Evolutionary conservation across 2,329 filamentous ascomycete genomes (phyloP), one percentile per base, ranked within the genome.

Genomic region (Coniochaeta sp.): DNA sequence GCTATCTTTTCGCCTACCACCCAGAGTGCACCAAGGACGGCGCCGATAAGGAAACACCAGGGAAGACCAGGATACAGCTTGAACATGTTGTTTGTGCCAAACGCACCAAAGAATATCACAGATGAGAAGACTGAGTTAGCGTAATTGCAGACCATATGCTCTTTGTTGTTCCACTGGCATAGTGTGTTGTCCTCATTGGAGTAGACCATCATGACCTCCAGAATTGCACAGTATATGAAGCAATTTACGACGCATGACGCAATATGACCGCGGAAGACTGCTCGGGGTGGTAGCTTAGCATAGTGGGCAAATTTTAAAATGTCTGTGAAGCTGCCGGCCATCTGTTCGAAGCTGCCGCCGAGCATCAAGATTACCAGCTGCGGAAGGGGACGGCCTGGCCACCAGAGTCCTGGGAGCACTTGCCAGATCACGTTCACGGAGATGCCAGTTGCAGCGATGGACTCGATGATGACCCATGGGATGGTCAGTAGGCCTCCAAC

Each of bases 401-500:
- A 66, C 67, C 67, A 64, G 59, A 67, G 58, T 17, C 66, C 66
- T n/a, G 66, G 67, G 22, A 82, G 73, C 59, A 80, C 77, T 64
- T 81, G 78, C 2, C 77, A 79, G 56, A 81, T 73, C 38, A 83
- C 79, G 61, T 82, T 82, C 9, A 83, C 66, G 2, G 74, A 74
- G 26, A 81, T 72, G 60, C 77, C 72, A 7, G 54, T 57, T 11
- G 54, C 54, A 24, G 54, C 54, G 54, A 80, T 79, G 6, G 77
- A 79, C 62, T 77, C 71, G 56, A 82, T 73, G 55, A 82, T 76
- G 44, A 74, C 74, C 64, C 72, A 73, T 5, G 79, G 79, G 16
- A 81, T 69, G 14, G 77, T 76, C 67, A 79, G 78, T 17, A 81
- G 59, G 12, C 71, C 64, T 0, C 79, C 72, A 61, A 83, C 74